Evolutionary conservation across 2,329 filamentous ascomycete genomes (phyloP), one percentile per base, ranked within the genome.

Genomic region (Paecilomyces formosus): DNA sequence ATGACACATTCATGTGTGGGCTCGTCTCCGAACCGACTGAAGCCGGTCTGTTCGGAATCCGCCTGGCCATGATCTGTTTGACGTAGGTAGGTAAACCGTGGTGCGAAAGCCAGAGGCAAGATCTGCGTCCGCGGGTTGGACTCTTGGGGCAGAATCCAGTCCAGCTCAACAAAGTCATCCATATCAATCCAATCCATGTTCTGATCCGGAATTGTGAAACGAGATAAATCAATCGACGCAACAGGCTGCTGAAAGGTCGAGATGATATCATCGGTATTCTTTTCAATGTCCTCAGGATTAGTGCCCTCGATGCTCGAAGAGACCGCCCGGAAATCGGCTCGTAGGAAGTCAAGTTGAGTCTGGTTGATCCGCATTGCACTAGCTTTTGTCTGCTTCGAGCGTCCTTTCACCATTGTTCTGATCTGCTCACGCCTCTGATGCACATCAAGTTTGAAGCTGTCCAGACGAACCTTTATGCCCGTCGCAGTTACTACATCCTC

Each of bases 101-200:
- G 95, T 21, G 93, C 90, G 67, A 88, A 97, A 0, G 90, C 92
- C 8, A 99, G 82, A 0, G 95, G 95, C 57, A 99, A 76, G 53
- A 99, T 99, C 72, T 94, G 92, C 0, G 93, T 97, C 64, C 95
- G 88, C 0, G 93, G 92, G 64, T 96, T 95, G 31, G 88, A 85
- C 69, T 96, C 90, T 13, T 90, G 88, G 0, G 93, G 93, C 24
- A 97, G 76, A 57, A 96, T 92, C 93, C 93, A 97, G 71, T 97
- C 95, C 22, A 99, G 79, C 72, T 99, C 94, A 30, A 99, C 92
- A 74, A 99, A 99, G 71, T 99, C 94, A 70, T 99, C 94, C 92
- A 99, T 97, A 69, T 99, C 94, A 62, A 99, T 92, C 94, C 94
- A 99, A 57, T 88, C 92, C 65, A 92, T 87, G 68, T 99, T 94